These are phyloP conservation scores for Macrolepiota albuminosa DNA, from an alignment of 768 basidiomycete species.

Conservation along the genomic window DNA sequence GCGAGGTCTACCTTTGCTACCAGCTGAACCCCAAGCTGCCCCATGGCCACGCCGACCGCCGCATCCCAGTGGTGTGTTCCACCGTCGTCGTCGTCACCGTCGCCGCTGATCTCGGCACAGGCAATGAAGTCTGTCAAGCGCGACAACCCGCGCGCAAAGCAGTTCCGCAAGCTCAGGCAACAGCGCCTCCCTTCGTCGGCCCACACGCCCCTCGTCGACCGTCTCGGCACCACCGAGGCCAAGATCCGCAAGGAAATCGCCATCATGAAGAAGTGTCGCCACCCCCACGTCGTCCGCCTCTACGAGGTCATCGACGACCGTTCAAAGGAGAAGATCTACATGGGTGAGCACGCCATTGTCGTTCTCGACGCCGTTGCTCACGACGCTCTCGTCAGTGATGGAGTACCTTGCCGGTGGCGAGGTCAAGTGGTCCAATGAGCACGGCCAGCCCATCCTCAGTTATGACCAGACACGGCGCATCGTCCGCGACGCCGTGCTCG, in stretches of 20 bases:
- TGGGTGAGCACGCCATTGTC: constrained; percentile 48
- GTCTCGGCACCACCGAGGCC: constrained; percentile 66
- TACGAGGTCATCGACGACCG: constrained; percentile 95
- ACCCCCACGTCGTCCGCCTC: constrained; percentile 85
- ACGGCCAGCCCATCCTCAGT: constrained; percentile 69
- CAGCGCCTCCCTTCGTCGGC: constrained; percentile 41
- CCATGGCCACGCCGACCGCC: constrained; percentile 34
- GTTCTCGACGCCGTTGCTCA: background rate
- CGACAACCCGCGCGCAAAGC: constrained; percentile 60
- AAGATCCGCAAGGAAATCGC: constrained; percentile 94
- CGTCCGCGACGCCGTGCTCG: constrained; percentile 89
- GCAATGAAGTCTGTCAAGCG: constrained; percentile 78
- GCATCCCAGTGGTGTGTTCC: constrained; percentile 37
- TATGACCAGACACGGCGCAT: constrained; percentile 83
- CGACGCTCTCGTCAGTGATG: constrained; percentile 62
- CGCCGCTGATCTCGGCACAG: constrained; percentile 28
- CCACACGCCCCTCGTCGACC: constrained; percentile 59
- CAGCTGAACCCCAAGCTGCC: constrained; percentile 39
- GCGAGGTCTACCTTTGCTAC: constrained; percentile 75
- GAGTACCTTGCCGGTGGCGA: constrained; percentile 96
- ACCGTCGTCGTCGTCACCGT: too few species aligned
- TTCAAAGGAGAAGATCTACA: constrained; percentile 82
- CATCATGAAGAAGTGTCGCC: constrained; percentile 95
- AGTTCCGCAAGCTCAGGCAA: constrained; percentile 29
- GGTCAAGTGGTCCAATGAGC: constrained; percentile 76